Base-by-base conservation (phyloP, 2,329 filamentous ascomycete genomes). In the Penicillium corylophilum region DNA sequence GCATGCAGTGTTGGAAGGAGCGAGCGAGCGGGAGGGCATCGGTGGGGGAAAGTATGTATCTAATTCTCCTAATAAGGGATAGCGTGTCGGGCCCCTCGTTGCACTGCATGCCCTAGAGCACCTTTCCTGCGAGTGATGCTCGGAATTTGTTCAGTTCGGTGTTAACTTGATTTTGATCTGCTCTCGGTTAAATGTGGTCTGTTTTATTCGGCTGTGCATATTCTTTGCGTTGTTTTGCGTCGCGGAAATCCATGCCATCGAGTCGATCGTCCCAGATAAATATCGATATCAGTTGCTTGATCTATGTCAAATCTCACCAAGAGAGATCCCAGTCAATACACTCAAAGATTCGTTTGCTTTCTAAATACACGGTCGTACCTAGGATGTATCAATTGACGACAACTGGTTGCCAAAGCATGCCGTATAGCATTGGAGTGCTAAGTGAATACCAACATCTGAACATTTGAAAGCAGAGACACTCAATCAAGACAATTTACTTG, bases 31-130 rank as follows among this genome's bases (percentile, higher is more conserved):
- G 48, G 41, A 5, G 24, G 20, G 2, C 35, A 20, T 45, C 36
- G 40, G 31, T 29, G 35, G 46, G 46, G 53, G 49, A 54, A 36
- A 31, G 35, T 18, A 18, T 57, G 59, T 62, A 60, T 62, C 50
- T 35, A 57, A 55, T 52, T 62, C 35, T 60, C 59, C 59, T 51
- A 55, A 60, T 46, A n/a, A 12, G 51, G 58, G 48, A 47, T 60
- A 60, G 55, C 49, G 57, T 44, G 26, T 12, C 28, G 26, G 22
- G 36, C 18, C 35, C 16, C 10, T 39, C 31, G 50, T 43, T 50
- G 48, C 43, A 48, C 48, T 8, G 15, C 40, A 39, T 23, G 18
- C 43, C 22, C n/a, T 20, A 33, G 31, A 31, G 46, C 35, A 28
- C 35, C 35, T 20, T 38, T 13, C 6, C 35, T 20, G 35, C 28